Percentiles rank a stretch among this genome's conserved stretches.
Evolutionary conservation across 495 filamentous ascomycete species (phyloP).

Genomic region (Hyaloscypha hepaticicola): DNA sequence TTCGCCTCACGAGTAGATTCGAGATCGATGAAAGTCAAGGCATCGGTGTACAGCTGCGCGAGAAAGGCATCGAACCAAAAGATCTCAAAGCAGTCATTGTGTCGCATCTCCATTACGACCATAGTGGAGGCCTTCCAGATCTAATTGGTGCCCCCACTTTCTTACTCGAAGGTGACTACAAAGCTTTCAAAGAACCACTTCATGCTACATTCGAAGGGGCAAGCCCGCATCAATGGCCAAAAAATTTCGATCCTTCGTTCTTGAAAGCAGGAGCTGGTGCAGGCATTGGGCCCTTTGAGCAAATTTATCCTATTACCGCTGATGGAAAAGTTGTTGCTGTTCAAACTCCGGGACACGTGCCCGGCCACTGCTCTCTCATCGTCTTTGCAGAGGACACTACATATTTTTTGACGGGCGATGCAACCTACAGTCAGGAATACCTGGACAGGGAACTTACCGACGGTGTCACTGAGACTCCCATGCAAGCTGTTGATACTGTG

Average conservation of each 20-base stretch:
- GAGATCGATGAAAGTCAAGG: slow-evolving; percentile 30
- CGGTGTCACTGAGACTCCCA: slow-evolving; percentile 36
- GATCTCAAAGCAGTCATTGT: slow-evolving; percentile 35
- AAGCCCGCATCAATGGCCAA: slow-evolving; percentile 35
- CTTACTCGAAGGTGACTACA: slow-evolving; percentile 32
- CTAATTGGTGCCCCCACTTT: slow-evolving; percentile 31
- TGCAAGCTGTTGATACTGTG: slow-evolving; percentile 31
- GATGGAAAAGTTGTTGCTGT: slow-evolving; percentile 35
- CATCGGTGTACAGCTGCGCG: slow-evolving; percentile 29
- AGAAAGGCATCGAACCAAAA: slow-evolving; percentile 30
- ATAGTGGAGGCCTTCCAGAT: slow-evolving; percentile 36
- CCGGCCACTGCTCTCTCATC: slow-evolving; percentile 34
- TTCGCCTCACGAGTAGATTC: slow-evolving; percentile 24
- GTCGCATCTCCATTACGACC: slow-evolving; percentile 38
- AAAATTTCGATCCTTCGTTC: slow-evolving; percentile 31
- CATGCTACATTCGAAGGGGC: slow-evolving; percentile 34
- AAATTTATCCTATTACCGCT: slow-evolving; percentile 33
- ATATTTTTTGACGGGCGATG: slow-evolving; percentile 37
- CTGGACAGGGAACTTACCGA: slow-evolving; percentile 35
- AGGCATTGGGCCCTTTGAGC: slow-evolving; percentile 32
- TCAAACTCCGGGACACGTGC: slow-evolving; percentile 38
- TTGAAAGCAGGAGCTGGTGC: slow-evolving; percentile 27
- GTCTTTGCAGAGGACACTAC: slow-evolving; percentile 21
- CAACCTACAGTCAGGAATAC: slow-evolving; percentile 34
- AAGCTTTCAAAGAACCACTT: slow-evolving; percentile 34